These are phyloP conservation scores for Citrus hindsii DNA, from an alignment of 345 rosid genomes.

Conservation along the genomic window DNA sequence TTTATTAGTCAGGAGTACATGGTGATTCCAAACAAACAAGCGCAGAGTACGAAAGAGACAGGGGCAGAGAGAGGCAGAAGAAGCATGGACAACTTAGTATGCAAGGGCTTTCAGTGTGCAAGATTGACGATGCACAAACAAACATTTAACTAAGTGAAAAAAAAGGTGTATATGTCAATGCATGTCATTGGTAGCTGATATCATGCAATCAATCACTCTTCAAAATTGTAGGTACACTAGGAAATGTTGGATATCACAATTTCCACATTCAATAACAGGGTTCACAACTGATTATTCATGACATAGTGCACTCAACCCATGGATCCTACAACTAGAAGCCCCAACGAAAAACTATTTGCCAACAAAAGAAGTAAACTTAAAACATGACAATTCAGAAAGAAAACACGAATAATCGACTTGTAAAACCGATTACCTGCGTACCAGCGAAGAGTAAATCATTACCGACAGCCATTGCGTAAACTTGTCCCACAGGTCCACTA, in stretches of 20 bases:
- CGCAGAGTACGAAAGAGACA: neutral
- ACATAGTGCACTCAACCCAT: neutral
- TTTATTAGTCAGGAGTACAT: neutral
- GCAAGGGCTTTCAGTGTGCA: neutral
- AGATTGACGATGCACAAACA: neutral
- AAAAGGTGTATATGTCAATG: neutral
- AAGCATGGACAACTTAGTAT: neutral
- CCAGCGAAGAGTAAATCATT: conserved; percentile 87
- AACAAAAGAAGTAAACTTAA: neutral
- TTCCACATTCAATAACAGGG: neutral
- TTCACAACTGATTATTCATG: neutral
- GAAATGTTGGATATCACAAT: neutral
- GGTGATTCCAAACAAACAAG: neutral
- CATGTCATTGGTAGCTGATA: neutral
- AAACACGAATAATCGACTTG: neutral
- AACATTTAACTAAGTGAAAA: neutral
- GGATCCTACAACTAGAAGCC: conserved; percentile 1
- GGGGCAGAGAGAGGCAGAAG: neutral
- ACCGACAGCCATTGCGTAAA: conserved; percentile 81
- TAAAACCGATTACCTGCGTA: conserved; percentile 54
- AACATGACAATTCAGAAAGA: neutral
- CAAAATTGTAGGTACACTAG: neutral
- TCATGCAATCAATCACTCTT: neutral
- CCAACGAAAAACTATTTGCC: neutral
- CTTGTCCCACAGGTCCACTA: conserved; percentile 93